Evolutionary conservation across 345 rosid genomes (phyloP).

Genomic region (Gossypium thurberi): DNA sequence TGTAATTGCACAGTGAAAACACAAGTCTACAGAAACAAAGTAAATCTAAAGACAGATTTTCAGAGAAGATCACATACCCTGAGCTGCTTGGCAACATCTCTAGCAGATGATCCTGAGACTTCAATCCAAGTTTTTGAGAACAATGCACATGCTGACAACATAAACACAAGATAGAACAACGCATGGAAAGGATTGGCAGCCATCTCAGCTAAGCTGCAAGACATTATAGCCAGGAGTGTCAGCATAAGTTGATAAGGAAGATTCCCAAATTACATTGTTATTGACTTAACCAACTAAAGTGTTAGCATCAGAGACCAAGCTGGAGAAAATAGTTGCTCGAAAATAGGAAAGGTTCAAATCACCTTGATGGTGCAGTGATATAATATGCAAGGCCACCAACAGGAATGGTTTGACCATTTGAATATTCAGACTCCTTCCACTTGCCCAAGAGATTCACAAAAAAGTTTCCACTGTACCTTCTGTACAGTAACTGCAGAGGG

Average conservation of each 20-base stretch:
- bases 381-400: slow-evolving; percentile 70
- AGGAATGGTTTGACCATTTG: slow-evolving; percentile 53
- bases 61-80: slow-evolving; percentile 35
- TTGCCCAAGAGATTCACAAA: slow-evolving; percentile 48
- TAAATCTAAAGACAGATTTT: background rate
- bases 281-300: background rate
- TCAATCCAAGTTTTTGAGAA: slow-evolving; percentile 84
- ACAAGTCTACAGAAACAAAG: slow-evolving; percentile 2
- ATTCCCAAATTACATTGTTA: background rate
- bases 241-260: background rate
- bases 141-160: slow-evolving; percentile 70
- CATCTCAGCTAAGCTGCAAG: slow-evolving; percentile 56
- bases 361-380: slow-evolving; percentile 64
- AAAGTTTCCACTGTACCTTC: slow-evolving; percentile 62
- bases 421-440: slow-evolving; percentile 40
- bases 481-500: slow-evolving; percentile 46
- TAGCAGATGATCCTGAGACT: slow-evolving; percentile 75
- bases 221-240: background rate
- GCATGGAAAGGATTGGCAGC: slow-evolving; percentile 76
- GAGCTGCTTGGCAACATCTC: slow-evolving; percentile 75
- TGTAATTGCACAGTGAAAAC: background rate
- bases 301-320: background rate
- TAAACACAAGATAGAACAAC: slow-evolving; percentile 60
- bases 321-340: background rate
- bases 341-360: slow-evolving; percentile 3